These are phyloP conservation scores for Trichoderma aggressivum DNA, from an alignment of 2,329 filamentous ascomycete species.

Conservation along the genomic window DNA sequence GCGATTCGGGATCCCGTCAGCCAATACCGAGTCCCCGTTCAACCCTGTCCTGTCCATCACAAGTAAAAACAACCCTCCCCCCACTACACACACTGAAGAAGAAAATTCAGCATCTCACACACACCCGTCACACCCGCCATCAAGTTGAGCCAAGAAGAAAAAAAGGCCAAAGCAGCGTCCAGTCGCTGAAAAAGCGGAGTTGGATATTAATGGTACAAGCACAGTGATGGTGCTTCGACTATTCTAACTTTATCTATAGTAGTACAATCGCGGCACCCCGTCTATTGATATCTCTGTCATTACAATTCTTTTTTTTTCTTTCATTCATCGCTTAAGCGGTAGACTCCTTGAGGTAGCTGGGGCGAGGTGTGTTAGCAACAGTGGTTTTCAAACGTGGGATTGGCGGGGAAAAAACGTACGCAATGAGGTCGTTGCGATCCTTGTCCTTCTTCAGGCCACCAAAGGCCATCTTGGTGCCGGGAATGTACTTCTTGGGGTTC, in stretches of 20 bases:
- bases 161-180: background rate
- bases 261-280: conserved; percentile 37
- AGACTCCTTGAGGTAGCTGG: conserved; percentile 64
- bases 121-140: background rate
- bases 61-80: too few relatives aligned
- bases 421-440: conserved; percentile 98
- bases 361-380: conserved; percentile 26
- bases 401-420: conserved; percentile 60
- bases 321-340: conserved; percentile 54
- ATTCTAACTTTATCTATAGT: conserved; percentile 37
- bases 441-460: conserved; percentile 99
- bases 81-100: background rate
- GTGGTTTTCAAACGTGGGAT: too few relatives aligned
- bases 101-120: background rate
- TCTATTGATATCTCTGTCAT: conserved; percentile 38
- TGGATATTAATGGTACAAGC: conserved; percentile 33
- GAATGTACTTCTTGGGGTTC: conserved; percentile 99
- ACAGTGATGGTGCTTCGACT: conserved; percentile 29
- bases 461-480: conserved; percentile 99
- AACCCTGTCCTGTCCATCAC: background rate
- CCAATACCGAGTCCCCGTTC: background rate
- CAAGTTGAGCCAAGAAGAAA: background rate
- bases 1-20: background rate
- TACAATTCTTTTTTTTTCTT: conserved; percentile 28
- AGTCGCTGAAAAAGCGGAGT: conserved; percentile 35